Conservation (phyloP, 495 filamentous ascomycete species). For the Neurospora pannonica region DNA sequence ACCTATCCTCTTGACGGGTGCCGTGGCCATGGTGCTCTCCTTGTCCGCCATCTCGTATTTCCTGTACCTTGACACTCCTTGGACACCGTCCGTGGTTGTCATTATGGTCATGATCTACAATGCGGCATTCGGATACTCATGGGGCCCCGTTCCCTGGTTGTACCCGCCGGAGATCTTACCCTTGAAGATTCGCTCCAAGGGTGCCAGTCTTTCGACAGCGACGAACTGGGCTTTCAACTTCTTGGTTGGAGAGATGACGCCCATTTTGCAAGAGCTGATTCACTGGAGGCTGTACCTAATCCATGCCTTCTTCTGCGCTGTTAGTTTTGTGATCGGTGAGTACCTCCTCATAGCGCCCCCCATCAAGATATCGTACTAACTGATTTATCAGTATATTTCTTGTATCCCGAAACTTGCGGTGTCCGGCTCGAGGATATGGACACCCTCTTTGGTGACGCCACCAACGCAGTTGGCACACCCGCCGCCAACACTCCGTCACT, state of each 20-base stretch:
- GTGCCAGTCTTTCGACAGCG: constrained; percentile 91
- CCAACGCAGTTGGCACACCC: constrained; percentile 54
- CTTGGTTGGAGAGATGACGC: constrained; percentile 91
- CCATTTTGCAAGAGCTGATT: constrained; percentile 81
- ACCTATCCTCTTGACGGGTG: constrained; percentile 82
- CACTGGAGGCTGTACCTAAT: constrained; percentile 88
- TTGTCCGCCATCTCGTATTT: constrained; percentile 94
- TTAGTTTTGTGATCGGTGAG: constrained; percentile 94
- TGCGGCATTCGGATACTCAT: constrained; percentile 95
- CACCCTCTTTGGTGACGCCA: constrained; percentile 78
- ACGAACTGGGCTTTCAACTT: constrained; percentile 98
- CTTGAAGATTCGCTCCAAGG: constrained; percentile 93
- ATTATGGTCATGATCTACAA: constrained; percentile 98
- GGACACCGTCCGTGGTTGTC: constrained; percentile 77
- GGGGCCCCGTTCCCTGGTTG: constrained; percentile 96
- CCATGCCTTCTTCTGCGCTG: constrained; percentile 94
- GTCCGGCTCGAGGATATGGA: constrained; percentile 97
- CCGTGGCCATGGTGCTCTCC: constrained; percentile 81
- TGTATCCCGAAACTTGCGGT: constrained; percentile 94
- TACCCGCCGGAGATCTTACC: constrained; percentile 97
- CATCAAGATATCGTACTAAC: constrained; percentile 13
- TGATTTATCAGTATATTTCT: constrained; percentile 68
- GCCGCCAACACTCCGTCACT: constrained; percentile 41
- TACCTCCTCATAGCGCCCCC: constrained; percentile 2
- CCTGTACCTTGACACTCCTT: constrained; percentile 70